Conservation (phyloP, 2,329 filamentous ascomycete species). For the Aspergillus aculeatinus region DNA sequence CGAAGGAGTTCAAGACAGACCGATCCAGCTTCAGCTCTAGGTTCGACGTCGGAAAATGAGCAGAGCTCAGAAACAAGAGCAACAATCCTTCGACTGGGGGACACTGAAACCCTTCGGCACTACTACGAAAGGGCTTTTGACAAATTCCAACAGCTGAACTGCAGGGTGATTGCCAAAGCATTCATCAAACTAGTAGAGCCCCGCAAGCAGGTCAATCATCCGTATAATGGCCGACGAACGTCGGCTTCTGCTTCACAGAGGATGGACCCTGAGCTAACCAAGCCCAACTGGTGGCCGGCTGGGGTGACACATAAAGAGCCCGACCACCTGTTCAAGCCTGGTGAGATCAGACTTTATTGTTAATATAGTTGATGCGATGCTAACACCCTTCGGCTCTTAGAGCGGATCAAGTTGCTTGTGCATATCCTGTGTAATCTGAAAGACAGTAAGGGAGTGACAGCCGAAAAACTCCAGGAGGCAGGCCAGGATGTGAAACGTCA, state of each 20-base stretch:
- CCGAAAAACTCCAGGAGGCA: constrained; percentile 40
- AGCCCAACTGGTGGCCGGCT: constrained; percentile 41
- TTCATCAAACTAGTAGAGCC: constrained; percentile 47
- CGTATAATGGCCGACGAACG: constrained; percentile 44
- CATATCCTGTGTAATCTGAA: constrained; percentile 42
- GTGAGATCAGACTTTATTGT: constrained; percentile 25
- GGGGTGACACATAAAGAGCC: constrained; percentile 46
- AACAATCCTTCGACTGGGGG: constrained; percentile 30
- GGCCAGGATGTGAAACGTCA: constrained; percentile 41
- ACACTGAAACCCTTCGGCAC: constrained; percentile 26
- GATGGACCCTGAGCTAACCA: constrained; percentile 41
- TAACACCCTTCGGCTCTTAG: constrained; percentile 21
- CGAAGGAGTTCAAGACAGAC: constrained; percentile 23
- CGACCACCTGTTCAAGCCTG: constrained; percentile 44
- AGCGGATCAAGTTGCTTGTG: constrained; percentile 40
- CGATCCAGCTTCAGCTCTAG: constrained; percentile 9
- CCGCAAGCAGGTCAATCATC: constrained; percentile 46
- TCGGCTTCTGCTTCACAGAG: constrained; percentile 23
- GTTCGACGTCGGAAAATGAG: constrained; percentile 5
- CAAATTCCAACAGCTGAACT: constrained; percentile 44
- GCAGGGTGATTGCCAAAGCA: constrained; percentile 43
- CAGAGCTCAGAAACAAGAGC: constrained; percentile 15
- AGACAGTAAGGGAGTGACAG: constrained; percentile 37
- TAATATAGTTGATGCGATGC: not conserved
- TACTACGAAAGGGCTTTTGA: constrained; percentile 43